Percentiles rank a stretch among this genome's conserved stretches.
Evolutionary conservation across 169 alveolate genomes (phyloP).

Genomic region (Eimeria sp.): DNA sequence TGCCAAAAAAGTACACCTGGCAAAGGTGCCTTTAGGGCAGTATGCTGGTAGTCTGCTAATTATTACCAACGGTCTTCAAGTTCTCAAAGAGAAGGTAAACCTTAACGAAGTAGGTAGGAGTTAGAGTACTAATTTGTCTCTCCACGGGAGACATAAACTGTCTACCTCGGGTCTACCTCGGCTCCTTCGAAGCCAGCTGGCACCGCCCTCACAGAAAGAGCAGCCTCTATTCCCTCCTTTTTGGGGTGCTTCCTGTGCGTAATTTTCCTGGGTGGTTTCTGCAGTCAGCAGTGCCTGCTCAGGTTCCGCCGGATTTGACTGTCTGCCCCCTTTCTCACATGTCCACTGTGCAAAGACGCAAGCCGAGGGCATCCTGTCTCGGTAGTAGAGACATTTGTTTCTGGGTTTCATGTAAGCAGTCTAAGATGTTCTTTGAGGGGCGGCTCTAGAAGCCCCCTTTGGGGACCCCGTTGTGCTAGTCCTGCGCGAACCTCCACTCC

Average conservation of each 20-base stretch:
- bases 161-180: neutral
- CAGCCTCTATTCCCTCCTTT: neutral
- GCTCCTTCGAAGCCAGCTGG: neutral
- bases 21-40: neutral
- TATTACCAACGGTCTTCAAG: neutral
- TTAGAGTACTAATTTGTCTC: neutral
- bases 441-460: neutral
- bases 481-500: conserved; percentile 1
- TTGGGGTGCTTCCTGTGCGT: neutral
- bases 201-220: neutral
- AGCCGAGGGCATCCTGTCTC: neutral
- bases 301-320: neutral
- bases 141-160: neutral
- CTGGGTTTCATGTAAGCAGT: neutral
- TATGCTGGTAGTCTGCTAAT: neutral
- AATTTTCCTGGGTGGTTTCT: neutral
- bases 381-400: neutral
- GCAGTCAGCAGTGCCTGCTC: neutral
- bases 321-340: neutral
- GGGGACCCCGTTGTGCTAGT: neutral
- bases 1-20: neutral
- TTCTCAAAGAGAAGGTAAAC: neutral
- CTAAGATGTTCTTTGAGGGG: conserved; percentile 11
- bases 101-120: neutral
- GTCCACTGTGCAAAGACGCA: neutral